These are phyloP conservation scores for Aspergillus sp. DNA, from an alignment of 2,329 filamentous ascomycete species.

Conservation along the genomic window DNA sequence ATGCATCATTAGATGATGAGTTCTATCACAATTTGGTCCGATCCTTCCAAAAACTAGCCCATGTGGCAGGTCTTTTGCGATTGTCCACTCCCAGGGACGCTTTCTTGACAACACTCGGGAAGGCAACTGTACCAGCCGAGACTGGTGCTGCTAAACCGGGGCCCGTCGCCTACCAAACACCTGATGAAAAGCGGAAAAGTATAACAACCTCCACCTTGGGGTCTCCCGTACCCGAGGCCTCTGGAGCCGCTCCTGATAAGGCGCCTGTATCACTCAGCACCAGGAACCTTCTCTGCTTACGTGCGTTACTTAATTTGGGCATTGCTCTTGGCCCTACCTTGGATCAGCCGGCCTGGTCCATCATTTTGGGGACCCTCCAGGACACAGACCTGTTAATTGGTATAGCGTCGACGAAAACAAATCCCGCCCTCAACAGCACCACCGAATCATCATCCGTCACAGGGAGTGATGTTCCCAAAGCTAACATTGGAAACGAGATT, in stretches of 20 bases:
- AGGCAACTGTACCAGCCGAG: slow-evolving; percentile 87
- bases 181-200: slow-evolving; percentile 32
- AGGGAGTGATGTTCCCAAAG: slow-evolving; percentile 48
- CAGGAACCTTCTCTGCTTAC: slow-evolving; percentile 82
- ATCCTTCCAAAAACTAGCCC: slow-evolving; percentile 91
- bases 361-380: slow-evolving; percentile 86
- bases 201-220: slow-evolving; percentile 26
- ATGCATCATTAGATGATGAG: slow-evolving; percentile 85
- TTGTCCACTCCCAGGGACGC: slow-evolving; percentile 86
- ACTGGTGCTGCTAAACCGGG: slow-evolving; percentile 28
- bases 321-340: slow-evolving; percentile 91
- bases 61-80: slow-evolving; percentile 85
- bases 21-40: slow-evolving; percentile 91
- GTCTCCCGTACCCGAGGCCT: slow-evolving; percentile 28
- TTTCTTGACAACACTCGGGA: slow-evolving; percentile 89
- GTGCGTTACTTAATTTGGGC: slow-evolving; percentile 89
- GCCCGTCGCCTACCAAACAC: slow-evolving; percentile 20
- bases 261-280: slow-evolving; percentile 67
- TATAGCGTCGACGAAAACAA: slow-evolving; percentile 33
- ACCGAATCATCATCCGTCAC: slow-evolving; percentile 25
- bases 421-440: slow-evolving; percentile 23
- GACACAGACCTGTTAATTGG: slow-evolving; percentile 86
- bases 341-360: slow-evolving; percentile 75
- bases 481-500: slow-evolving; percentile 76
- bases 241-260: slow-evolving; percentile 39